A percentile compares a stretch with the other conserved stretches of the same genome.
These are phyloP conservation scores for Pyropia yezoensis DNA, from an alignment of 23 red algal species.

Conservation along the genomic window DNA sequence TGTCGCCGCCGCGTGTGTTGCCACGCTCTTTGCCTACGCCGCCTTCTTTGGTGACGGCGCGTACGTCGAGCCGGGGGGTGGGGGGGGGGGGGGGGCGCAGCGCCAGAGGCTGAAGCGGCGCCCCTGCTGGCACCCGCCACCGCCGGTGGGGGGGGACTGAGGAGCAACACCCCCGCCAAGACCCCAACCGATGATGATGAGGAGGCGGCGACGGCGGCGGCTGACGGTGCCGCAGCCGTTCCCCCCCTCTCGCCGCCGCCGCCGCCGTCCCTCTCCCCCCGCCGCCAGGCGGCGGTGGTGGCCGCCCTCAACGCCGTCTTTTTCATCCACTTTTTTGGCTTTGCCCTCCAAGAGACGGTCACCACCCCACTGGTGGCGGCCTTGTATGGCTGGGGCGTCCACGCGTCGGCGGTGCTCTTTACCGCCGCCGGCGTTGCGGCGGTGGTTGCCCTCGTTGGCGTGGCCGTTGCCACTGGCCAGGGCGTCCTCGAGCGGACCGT, in stretches of 20 bases:
- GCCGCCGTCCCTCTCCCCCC: not conserved
- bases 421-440: not conserved
- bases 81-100: too few species aligned
- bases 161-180: too few species aligned
- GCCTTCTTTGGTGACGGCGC: too few species aligned
- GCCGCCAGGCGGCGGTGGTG: not conserved
- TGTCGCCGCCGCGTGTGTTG: constrained; percentile 7
- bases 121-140: too few species aligned
- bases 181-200: too few species aligned
- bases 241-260: not conserved
- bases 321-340: constrained; percentile 61
- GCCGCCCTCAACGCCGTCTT: constrained; percentile 34
- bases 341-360: constrained; percentile 52
- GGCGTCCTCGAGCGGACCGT: too few species aligned
- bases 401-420: not conserved
- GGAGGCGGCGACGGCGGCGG: not conserved
- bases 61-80: too few species aligned
- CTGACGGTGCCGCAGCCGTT: not conserved
- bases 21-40: constrained; percentile 11
- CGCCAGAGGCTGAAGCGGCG: too few species aligned
- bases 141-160: too few species aligned
- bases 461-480: too few species aligned
- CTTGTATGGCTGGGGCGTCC: constrained; percentile 29
- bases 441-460: too few species aligned
- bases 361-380: constrained; percentile 40